Conservation (phyloP, 23 red algal species). For the Chondrus crispus region DNA sequence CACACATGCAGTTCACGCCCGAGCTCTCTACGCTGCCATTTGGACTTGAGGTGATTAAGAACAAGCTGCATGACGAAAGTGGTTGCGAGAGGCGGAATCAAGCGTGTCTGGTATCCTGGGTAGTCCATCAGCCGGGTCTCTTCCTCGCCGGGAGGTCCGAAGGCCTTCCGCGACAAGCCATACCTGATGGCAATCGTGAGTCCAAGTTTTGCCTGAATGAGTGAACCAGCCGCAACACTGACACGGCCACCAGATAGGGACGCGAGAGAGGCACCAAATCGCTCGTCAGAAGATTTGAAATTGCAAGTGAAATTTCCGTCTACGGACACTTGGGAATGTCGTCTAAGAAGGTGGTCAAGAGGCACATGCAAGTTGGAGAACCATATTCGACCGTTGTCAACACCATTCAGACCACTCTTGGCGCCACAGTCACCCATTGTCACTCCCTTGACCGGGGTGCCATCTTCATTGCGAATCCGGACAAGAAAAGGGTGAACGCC, state of each 20-base stretch:
- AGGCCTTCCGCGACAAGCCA: constrained; percentile 51
- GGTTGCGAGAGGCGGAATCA: constrained; percentile 56
- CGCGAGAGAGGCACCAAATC: constrained; percentile 80
- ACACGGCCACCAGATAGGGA: constrained; percentile 81
- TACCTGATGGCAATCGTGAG: constrained; percentile 92
- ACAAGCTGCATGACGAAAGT: constrained; percentile 30
- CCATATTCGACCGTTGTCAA: constrained; percentile 99
- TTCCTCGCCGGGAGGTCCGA: constrained; percentile 41
- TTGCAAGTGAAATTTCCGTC: constrained; percentile 72
- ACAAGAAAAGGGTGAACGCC: constrained; percentile 95
- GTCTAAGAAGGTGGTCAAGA: constrained; percentile 65
- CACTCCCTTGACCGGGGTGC: constrained; percentile 21
- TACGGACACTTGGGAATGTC: constrained; percentile 62
- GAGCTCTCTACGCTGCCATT: constrained; percentile 27
- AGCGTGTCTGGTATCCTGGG: constrained; percentile 39
- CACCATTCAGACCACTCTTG: constrained; percentile 95
- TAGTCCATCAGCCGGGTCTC: constrained; percentile 61
- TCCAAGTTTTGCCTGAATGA: constrained; percentile 80
- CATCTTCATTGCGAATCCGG: constrained; percentile 75
- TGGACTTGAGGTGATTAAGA: constrained; percentile 45
- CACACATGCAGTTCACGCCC: constrained; percentile 82
- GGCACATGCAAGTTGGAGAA: constrained; percentile 85
- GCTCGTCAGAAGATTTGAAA: constrained; percentile 69
- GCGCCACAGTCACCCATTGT: constrained; percentile 81
- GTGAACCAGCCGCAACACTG: constrained; percentile 66